These are phyloP conservation scores for Mortierella alpina DNA, from an alignment of 192 early-diverging fungal species.

Conservation along the genomic window DNA sequence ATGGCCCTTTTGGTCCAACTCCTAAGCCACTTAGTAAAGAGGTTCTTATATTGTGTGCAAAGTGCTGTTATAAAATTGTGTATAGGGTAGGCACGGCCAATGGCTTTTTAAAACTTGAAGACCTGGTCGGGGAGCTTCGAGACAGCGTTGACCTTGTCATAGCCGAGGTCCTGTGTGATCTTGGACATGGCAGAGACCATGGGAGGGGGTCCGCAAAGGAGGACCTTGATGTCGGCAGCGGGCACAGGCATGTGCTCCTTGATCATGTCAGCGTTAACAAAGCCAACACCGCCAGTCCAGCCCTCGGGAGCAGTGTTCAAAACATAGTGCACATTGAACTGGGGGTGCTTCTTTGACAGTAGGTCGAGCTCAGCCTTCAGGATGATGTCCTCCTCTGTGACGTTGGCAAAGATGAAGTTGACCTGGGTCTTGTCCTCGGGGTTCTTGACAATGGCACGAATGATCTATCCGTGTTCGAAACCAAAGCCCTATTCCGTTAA, in stretches of 20 bases:
- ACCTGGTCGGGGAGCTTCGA: conserved; percentile 88
- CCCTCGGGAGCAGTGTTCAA: conserved; percentile 82
- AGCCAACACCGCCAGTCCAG: conserved; percentile 89
- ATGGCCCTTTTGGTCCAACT: too few relatives aligned
- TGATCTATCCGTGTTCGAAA: conserved; percentile 64
- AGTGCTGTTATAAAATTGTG: too few relatives aligned
- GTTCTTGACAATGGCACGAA: conserved; percentile 86
- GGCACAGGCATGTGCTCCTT: conserved; percentile 75
- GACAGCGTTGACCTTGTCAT: conserved; percentile 77
- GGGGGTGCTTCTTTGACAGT: conserved; percentile 76
- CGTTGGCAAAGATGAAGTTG: conserved; percentile 93
- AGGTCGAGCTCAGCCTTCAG: conserved; percentile 85
- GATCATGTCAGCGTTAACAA: conserved; percentile 89
- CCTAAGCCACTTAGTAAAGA: too few relatives aligned
- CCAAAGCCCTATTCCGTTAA: background rate
- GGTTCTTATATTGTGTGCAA: too few relatives aligned
- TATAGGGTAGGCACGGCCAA: background rate
- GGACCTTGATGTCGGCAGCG: conserved; percentile 84
- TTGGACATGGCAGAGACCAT: conserved; percentile 88
- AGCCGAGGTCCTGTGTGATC: conserved; percentile 79
- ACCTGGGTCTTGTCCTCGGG: conserved; percentile 89
- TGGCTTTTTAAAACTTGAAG: conserved; percentile 82
- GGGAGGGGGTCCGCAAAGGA: conserved; percentile 92
- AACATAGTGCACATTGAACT: conserved; percentile 84
- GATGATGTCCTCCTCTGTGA: conserved; percentile 89